phyloP scores from a whole-genome alignment of 441 rosid genomes.

The Syzygium syzygioides region DNA sequence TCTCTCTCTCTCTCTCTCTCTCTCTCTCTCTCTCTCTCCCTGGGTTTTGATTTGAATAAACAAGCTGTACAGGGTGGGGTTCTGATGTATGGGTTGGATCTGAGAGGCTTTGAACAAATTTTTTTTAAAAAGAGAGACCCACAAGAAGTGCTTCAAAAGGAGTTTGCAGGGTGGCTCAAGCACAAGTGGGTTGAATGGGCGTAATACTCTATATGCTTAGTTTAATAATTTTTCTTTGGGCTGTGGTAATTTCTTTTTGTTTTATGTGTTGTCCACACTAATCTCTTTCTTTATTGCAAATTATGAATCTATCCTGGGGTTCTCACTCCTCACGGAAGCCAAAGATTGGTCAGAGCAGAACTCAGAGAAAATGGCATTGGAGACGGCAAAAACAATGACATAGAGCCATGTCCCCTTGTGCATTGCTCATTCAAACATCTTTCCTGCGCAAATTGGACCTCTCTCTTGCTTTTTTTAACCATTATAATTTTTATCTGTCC shows the following conservation, averaged over 20 bases:
- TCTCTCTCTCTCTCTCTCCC: no score
- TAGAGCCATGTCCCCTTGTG: slow-evolving; percentile 18
- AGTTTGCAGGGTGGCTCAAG: slow-evolving; percentile 15
- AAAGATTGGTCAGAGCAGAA: slow-evolving; percentile 24
- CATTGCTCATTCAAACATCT: neutral
- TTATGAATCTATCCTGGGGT: slow-evolving; percentile 1
- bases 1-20: neutral
- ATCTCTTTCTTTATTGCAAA: neutral
- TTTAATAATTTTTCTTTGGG: slow-evolving; percentile 24
- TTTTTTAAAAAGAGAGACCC: neutral
- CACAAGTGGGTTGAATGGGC: slow-evolving; percentile 13
- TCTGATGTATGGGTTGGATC: slow-evolving; percentile 53
- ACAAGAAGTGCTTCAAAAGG: slow-evolving; percentile 38
- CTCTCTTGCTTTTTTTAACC: neutral
- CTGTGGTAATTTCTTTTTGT: slow-evolving; percentile 39
- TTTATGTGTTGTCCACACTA: slow-evolving; percentile 24
- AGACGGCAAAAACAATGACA: slow-evolving; percentile 20
- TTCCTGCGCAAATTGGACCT: neutral
- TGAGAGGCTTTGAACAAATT: slow-evolving; percentile 27
- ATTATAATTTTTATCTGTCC: neutral
- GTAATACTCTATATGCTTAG: neutral
- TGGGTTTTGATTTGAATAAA: slow-evolving; percentile 6
- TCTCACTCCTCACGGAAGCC: slow-evolving; percentile 27
- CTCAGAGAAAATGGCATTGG: slow-evolving; percentile 30
- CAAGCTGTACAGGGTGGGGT: slow-evolving; percentile 42